A percentile compares a stretch with the other conserved stretches of the same genome.
Conservation (phyloP, 495 filamentous ascomycete species). For the Xylaria venustula region DNA sequence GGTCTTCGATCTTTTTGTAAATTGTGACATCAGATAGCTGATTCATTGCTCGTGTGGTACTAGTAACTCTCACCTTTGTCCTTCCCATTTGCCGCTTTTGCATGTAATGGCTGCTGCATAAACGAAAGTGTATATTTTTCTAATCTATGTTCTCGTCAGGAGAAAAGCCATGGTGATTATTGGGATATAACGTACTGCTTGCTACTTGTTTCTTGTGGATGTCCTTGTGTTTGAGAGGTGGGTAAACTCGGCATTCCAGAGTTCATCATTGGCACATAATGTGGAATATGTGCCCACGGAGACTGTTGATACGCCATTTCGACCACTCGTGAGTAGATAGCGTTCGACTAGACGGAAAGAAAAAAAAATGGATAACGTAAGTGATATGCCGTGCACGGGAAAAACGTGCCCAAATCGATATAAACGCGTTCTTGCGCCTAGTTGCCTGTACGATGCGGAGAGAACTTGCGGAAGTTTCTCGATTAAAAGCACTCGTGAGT, state of each 20-base stretch:
- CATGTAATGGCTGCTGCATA: constrained; percentile 31
- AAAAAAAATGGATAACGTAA: neutral
- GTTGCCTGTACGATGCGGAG: too few species aligned
- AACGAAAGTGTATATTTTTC: constrained; percentile 29
- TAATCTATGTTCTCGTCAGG: neutral
- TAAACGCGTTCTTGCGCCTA: neutral
- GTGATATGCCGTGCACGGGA: neutral
- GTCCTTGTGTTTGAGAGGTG: constrained; percentile 22
- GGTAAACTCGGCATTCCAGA: constrained; percentile 27
- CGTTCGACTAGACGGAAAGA: constrained; percentile 9
- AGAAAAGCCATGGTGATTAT: neutral
- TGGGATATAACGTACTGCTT: constrained; percentile 16
- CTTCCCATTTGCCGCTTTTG: constrained; percentile 34
- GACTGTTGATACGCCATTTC: constrained; percentile 31
- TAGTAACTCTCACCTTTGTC: constrained; percentile 26
- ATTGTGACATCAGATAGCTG: neutral
- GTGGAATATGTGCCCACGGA: constrained; percentile 25
- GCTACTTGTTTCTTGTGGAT: constrained; percentile 18
- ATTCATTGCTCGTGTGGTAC: neutral
- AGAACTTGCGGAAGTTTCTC: too few species aligned
- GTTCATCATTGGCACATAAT: constrained; percentile 33
- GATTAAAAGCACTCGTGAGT: too few species aligned
- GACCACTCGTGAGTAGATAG: constrained; percentile 3
- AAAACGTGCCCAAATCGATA: neutral
- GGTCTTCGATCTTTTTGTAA: constrained; percentile 77